Base-by-base conservation (phyloP, 208 protist genomes). In the Trypanosoma avium region DNA sequence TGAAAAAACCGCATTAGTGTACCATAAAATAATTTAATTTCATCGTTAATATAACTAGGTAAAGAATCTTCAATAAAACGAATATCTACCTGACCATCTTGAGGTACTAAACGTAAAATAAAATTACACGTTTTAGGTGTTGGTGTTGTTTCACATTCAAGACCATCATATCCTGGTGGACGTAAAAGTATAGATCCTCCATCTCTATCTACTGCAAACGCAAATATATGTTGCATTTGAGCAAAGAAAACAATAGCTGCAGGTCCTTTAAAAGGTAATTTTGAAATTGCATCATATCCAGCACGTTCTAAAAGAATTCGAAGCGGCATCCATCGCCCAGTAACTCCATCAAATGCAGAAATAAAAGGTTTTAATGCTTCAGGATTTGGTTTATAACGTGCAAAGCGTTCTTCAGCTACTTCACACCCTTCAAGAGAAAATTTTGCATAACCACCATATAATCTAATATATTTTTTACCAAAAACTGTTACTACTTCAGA, bases 221-320 rank as follows among this genome's bases (percentile, higher is more conserved):
- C 70, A 77, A 96, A 96, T 30, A 81, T 59, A 65, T 96, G 87
- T 61, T 96, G 91, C 91, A 96, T 94, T 67, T 96, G 88, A 1
- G 91, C 87, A 75, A 96, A 96, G 70, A 86, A 96, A 43, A 90
- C 68, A 43, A 96, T 84, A 19, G 86, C 60, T 10, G 70, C 78
- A 8, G 82, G 56, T 17, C 91, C 88, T 21, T 79, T 42, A 30
- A 77, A 88, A 1, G 87, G 84, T n/a, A 96, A 61, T 64, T 42
- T 56, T 10, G 67, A 75, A 17, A 82, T 76, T 19, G 73, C 80
- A 8, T n/a, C 62, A 21, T 81, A 64, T n/a, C 77, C 76, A 3
- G 72, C 80, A 19, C 84, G 79, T 26, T 68, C 36, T 29, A 96
- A 77, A 26, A 96, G 77, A 72, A 79, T 52, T 8, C 52, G 70